Percentiles rank a stretch among this genome's conserved stretches.
These are phyloP conservation scores for Yamadazyma aaseri DNA, from an alignment of 1,139 yeast genomes.

Conservation along the genomic window DNA sequence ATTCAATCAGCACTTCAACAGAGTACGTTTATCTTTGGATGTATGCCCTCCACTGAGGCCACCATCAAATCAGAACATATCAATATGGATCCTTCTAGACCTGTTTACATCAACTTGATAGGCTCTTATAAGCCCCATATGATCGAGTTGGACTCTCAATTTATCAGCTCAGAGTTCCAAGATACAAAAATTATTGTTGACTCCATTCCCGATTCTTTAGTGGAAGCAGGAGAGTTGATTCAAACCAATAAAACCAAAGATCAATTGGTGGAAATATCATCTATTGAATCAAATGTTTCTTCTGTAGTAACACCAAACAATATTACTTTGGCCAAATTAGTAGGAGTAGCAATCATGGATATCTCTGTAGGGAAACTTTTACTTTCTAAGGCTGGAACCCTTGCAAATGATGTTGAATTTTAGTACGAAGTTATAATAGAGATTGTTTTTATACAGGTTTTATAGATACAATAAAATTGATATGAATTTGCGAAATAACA, in stretches of 20 bases:
- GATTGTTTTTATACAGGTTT: no score
- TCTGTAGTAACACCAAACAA: slow-evolving; percentile 17
- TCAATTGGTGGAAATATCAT: slow-evolving; percentile 47
- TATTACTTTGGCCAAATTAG: slow-evolving; percentile 50
- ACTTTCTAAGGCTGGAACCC: slow-evolving; percentile 6
- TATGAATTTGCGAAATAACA: neutral
- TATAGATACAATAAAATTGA: no score
- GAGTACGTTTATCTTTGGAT: slow-evolving; percentile 52
- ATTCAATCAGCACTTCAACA: slow-evolving; percentile 20
- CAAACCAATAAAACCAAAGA: slow-evolving; percentile 35
- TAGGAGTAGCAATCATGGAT: slow-evolving; percentile 65
- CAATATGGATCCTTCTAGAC: slow-evolving; percentile 23
- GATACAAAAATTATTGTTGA: slow-evolving; percentile 52
- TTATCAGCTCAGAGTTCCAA: slow-evolving; percentile 31
- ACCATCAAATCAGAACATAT: slow-evolving; percentile 37
- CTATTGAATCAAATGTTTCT: slow-evolving; percentile 10
- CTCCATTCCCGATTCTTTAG: slow-evolving; percentile 52
- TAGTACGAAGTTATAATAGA: no score
- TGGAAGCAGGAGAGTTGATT: slow-evolving; percentile 67
- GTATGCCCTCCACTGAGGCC: slow-evolving; percentile 57
- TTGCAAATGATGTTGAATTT: neutral
- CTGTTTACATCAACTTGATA: slow-evolving; percentile 54
- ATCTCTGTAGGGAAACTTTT: slow-evolving; percentile 41
- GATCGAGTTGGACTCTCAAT: slow-evolving; percentile 57
- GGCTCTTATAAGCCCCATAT: slow-evolving; percentile 71